Conservation (phyloP, 306 rosid species). For the Prunus mongolica region DNA sequence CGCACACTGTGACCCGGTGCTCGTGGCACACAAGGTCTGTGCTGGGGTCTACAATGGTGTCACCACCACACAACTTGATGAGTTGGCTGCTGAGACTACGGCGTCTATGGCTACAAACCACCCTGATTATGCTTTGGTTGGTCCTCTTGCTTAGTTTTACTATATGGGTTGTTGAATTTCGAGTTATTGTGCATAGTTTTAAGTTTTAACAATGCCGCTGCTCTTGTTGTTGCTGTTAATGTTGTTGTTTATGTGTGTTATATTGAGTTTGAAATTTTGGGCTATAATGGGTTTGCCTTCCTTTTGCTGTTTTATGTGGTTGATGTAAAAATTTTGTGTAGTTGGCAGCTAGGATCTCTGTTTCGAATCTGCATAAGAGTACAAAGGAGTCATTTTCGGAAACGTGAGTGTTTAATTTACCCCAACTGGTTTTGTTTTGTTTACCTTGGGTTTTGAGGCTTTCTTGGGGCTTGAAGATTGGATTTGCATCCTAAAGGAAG, state of each 20-base stretch:
- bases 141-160: conserved; percentile 8
- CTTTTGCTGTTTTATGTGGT: not conserved
- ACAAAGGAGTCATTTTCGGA: conserved; percentile 56
- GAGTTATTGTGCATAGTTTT: not conserved
- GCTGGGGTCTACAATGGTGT: conserved; percentile 87
- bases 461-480: not conserved
- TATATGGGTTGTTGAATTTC: not conserved
- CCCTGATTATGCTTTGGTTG: conserved; percentile 81
- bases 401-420: conserved; percentile 39
- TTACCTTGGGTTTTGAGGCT: not conserved
- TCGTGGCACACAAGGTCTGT: conserved; percentile 77
- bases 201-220: not conserved
- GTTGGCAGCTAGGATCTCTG: conserved; percentile 77
- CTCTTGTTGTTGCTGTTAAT: not conserved
- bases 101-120: conserved; percentile 81
- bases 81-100: conserved; percentile 87
- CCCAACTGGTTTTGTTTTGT: not conserved
- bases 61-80: conserved; percentile 83
- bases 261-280: too few species aligned
- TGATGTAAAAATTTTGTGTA: conserved; percentile 3
- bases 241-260: not conserved
- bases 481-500: not conserved
- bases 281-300: not conserved
- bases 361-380: conserved; percentile 66
- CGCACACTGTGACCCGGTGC: conserved; percentile 78